phyloP scores from a whole-genome alignment of 768 basidiomycete species.

The Amanita muscaria region DNA sequence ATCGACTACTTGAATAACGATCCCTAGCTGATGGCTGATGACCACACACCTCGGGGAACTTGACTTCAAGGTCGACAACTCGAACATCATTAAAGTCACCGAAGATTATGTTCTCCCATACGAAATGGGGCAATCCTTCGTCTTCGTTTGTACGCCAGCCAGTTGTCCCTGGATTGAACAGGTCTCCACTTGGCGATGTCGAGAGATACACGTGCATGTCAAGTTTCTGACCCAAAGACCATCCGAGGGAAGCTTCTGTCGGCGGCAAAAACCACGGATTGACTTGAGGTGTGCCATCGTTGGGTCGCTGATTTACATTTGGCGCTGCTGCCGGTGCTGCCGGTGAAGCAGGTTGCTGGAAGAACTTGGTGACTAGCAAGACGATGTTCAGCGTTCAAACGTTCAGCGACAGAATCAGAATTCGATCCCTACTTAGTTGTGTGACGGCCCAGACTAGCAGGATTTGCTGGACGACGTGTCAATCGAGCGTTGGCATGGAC shows the following conservation, averaged over 20 bases:
- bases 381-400: background rate
- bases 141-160: conserved; percentile 39
- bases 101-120: conserved; percentile 72
- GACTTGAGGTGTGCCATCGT: conserved; percentile 21
- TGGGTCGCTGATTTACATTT: too few relatives aligned
- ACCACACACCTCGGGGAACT: conserved; percentile 55
- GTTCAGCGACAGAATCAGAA: conserved; percentile 3
- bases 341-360: conserved; percentile 26
- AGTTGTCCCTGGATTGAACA: conserved; percentile 50
- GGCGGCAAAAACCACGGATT: conserved; percentile 50
- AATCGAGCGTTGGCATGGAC: background rate
- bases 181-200: conserved; percentile 51
- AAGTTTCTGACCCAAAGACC: conserved; percentile 51
- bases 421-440: conserved; percentile 41
- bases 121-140: conserved; percentile 52
- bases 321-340: too few relatives aligned
- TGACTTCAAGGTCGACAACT: conserved; percentile 46
- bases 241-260: conserved; percentile 42
- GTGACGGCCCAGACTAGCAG: conserved; percentile 57
- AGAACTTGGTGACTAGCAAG: conserved; percentile 35
- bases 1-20: too few relatives aligned
- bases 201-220: conserved; percentile 71
- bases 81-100: conserved; percentile 66
- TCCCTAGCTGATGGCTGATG: too few relatives aligned
- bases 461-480: conserved; percentile 43